Evolutionary conservation across 768 basidiomycete genomes (phyloP), one percentile per base, ranked within the genome.

Genomic region (Leccinum broughii): DNA sequence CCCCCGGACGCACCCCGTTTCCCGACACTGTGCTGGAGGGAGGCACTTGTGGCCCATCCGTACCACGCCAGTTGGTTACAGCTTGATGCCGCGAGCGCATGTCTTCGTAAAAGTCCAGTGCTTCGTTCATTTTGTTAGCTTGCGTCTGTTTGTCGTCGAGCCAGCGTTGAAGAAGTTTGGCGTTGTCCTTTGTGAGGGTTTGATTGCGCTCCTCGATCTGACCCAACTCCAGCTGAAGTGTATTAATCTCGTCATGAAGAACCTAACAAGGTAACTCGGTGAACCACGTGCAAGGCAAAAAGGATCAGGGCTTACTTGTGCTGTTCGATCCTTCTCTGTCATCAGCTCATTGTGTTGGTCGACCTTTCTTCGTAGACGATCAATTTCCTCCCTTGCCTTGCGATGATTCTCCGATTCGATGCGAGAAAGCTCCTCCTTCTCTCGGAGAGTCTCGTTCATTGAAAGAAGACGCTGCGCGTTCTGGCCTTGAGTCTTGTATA

Each of bases 401-500:
- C 94, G 79, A 28, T 95, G 77, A 66, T 83, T 86, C 71, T 97
- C 95, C 2, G 89, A 81, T 61, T 95, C 88, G 44, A 90, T 81
- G 60, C 94, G 83, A 4, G 90, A 85, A 35, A 89, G 72, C 64
- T 98, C 95, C 70, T 98, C 95, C 74, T 94, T 90, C 74, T 95
- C 95, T 54, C 94, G 87, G 8, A 98, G 81, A 1, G 93, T 93
- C 75, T 99, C 97, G 62, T 93, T 95, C 88, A 99, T 93, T 4
- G 90, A 84, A 14, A 99, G 81, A 8, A 96, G 83, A 41, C 94
- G 85, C 72, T 97, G 95, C 1, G 95, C 92, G 73, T 97, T 96
- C 76, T 96, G 93, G 4, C 93, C 92, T 63, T 98, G 95, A 0
- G 93, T 92, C 75, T 96, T 95, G 80, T 98, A 99, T 1, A 96